Conservation (phyloP, 495 filamentous ascomycete species). For the Aspergillus affinis region DNA sequence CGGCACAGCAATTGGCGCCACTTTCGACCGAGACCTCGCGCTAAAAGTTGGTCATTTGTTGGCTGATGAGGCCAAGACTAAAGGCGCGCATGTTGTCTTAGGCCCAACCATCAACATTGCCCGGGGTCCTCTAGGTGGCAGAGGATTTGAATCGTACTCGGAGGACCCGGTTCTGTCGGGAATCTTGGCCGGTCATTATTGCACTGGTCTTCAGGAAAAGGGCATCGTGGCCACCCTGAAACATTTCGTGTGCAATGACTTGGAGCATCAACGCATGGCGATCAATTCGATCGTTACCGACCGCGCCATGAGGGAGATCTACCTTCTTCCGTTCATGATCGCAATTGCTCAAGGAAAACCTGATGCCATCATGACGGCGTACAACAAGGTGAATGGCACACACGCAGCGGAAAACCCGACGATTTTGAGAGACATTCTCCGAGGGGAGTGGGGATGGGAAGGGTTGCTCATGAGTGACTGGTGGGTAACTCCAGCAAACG, state of each 20-base stretch:
- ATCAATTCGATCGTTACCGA: constrained; percentile 61
- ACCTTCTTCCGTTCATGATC: constrained; percentile 70
- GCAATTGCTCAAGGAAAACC: constrained; percentile 58
- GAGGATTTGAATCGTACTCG: constrained; percentile 71
- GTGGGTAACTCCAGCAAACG: constrained; percentile 34
- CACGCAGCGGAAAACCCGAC: constrained; percentile 63
- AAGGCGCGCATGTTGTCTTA: constrained; percentile 64
- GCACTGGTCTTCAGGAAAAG: constrained; percentile 61
- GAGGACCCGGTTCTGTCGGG: constrained; percentile 73
- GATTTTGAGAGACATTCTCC: constrained; percentile 58
- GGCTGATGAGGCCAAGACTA: constrained; percentile 59
- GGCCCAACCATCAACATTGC: constrained; percentile 75
- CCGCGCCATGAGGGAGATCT: constrained; percentile 68
- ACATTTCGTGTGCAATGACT: constrained; percentile 72
- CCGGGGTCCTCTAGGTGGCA: constrained; percentile 65
- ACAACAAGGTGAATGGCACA: constrained; percentile 71
- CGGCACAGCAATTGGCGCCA: constrained; percentile 61
- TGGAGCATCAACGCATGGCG: constrained; percentile 61
- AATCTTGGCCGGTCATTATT: constrained; percentile 56
- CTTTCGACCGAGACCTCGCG: constrained; percentile 60
- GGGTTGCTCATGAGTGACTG: constrained; percentile 72
- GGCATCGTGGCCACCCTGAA: constrained; percentile 67
- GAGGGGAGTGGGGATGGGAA: constrained; percentile 70
- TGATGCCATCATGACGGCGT: constrained; percentile 68
- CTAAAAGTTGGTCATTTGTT: constrained; percentile 53